These are phyloP conservation scores for Sutorius australiensis DNA, from an alignment of 768 basidiomycete species.

Conservation along the genomic window DNA sequence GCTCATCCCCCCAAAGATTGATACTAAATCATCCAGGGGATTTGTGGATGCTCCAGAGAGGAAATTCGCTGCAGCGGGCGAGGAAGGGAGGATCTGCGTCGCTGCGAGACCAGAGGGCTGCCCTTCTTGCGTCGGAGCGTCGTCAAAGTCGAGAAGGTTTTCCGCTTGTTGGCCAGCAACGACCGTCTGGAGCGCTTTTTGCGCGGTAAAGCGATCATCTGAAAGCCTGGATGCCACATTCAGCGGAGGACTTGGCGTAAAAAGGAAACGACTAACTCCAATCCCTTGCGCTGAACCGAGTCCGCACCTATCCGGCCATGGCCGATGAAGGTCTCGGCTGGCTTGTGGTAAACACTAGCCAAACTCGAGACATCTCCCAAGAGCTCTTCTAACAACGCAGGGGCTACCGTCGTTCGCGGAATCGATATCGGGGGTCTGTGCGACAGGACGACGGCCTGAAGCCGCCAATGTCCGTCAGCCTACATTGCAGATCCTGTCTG, in stretches of 20 bases:
- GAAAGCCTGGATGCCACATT: slow-evolving; percentile 37
- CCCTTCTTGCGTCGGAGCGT: slow-evolving; percentile 52
- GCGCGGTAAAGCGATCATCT: slow-evolving; percentile 69
- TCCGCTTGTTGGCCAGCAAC: slow-evolving; percentile 90
- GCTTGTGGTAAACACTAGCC: slow-evolving; percentile 97
- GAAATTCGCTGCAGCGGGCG: slow-evolving; percentile 70
- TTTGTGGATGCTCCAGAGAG: slow-evolving; percentile 80
- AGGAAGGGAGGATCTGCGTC: slow-evolving; percentile 65
- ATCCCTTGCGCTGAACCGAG: slow-evolving; percentile 59
- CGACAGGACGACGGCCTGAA: slow-evolving; percentile 80
- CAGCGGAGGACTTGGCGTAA: background rate
- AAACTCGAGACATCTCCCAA: slow-evolving; percentile 84
- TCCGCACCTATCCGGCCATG: slow-evolving; percentile 85
- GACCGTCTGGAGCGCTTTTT: slow-evolving; percentile 89
- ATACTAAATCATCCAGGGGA: slow-evolving; percentile 90
- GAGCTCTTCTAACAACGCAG: slow-evolving; percentile 86
- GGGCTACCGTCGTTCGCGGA: slow-evolving; percentile 84
- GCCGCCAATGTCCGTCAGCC: background rate
- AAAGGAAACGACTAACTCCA: slow-evolving; percentile 45
- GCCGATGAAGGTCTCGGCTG: slow-evolving; percentile 92
- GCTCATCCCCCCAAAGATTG: slow-evolving; percentile 71
- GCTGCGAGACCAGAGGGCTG: slow-evolving; percentile 75
- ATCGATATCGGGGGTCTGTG: slow-evolving; percentile 91
- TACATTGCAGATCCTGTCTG: background rate
- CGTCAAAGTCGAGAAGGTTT: slow-evolving; percentile 93